Conservation (phyloP, 257 asterid species). For the Linaria vulgaris region DNA sequence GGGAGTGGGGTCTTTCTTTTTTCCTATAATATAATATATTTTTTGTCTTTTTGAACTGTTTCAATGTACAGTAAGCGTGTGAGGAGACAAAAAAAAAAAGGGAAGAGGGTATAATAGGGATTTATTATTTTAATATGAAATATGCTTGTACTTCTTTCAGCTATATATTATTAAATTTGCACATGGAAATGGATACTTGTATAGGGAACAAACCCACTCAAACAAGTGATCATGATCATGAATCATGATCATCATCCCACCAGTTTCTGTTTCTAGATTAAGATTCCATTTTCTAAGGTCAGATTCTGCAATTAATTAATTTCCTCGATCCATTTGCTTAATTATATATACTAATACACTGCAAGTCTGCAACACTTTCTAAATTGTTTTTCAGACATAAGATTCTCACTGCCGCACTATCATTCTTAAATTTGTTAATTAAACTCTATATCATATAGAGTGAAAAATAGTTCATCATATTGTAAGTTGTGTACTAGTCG, state of each 20-base stretch:
- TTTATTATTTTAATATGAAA: conserved; percentile 14
- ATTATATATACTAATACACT: not conserved
- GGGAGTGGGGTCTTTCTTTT: conserved; percentile 31
- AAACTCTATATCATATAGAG: too few relatives aligned
- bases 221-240: conserved; percentile 31
- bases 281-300: not conserved
- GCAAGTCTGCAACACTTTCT: not conserved
- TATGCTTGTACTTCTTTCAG: conserved; percentile 3
- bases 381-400: not conserved
- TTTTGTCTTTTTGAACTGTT: conserved; percentile 33
- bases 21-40: too few relatives aligned
- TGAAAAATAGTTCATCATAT: too few relatives aligned
- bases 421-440: not conserved
- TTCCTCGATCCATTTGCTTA: conserved; percentile 1
- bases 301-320: not conserved
- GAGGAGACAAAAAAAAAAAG: too few relatives aligned
- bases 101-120: conserved; percentile 35
- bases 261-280: conserved; percentile 26
- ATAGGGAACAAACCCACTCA: conserved; percentile 47
- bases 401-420: not conserved
- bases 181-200: conserved; percentile 58
- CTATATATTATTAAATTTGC: conserved; percentile 36
- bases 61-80: not conserved
- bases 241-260: conserved; percentile 40
- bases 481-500: too few relatives aligned